Base-by-base conservation (phyloP, 1,139 yeast genomes). In the Kodamaea plutei region DNA sequence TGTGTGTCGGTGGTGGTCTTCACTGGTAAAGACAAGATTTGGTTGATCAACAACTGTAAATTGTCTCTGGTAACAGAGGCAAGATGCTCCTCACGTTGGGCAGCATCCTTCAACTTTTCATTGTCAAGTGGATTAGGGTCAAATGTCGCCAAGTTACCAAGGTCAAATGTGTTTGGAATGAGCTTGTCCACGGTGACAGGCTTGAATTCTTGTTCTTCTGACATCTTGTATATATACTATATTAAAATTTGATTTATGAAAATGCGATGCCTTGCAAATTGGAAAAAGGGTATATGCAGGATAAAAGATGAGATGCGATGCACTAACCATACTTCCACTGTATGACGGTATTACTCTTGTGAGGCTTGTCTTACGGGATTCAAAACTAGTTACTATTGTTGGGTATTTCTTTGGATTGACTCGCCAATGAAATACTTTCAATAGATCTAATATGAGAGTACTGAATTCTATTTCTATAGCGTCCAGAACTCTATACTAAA, bases 111-210 rank as follows among this genome's bases (percentile, higher is more conserved):
- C 33, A 81, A 59, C 45, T 75, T 69, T 15, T 66, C 66, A 32
- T 69, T 70, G 41, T 82, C 87, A 43, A 87, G 64, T 7, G 96
- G 96, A 54, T 87, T 80, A 26, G 85, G 71, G 54, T 88, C 96
- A 54, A 84, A 88, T 2, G 84, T 85, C 7, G 95, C 79, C 41
- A 89, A 68, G 56, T 87, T 84, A 27, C 97, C 97, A 42, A 88
- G 64, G 56, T 89, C 97, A 51, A 69, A 88, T 7, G 79, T 68
- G 34, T 83, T 89, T 26, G 96, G 95, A 39, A 88, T 84, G 15
- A 83, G 82, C 58, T 88, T 88, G 28, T 84, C 91, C 16, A 89
- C 96, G 17, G 88, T 80, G 17, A 84, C 89, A 8, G 95, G 83
- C 53, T 79, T 78, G 45, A 41, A 65, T 40, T 64, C 59, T 33